Evolutionary conservation across 441 rosid genomes (phyloP).

Genomic region (Omphalea diandra): DNA sequence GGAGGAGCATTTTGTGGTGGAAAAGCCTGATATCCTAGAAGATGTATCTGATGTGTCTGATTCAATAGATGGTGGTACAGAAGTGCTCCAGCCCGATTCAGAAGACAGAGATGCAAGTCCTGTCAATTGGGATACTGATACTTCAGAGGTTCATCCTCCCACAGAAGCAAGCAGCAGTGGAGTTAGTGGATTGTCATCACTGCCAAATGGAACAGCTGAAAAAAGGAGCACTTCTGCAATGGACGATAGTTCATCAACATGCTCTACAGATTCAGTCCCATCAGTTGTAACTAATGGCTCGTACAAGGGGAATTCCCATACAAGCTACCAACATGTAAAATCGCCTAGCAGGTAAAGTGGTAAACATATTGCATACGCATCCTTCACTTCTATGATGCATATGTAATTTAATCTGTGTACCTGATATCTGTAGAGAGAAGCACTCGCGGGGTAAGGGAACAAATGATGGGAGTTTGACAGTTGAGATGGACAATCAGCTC

Average conservation of each 20-base stretch:
- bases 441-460: constrained; percentile 43
- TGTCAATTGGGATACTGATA: constrained; percentile 80
- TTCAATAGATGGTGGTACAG: constrained; percentile 61
- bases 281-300: constrained; percentile 70
- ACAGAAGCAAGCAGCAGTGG: constrained; percentile 58
- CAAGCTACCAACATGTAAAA: constrained; percentile 51
- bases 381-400: constrained; percentile 11
- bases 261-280: constrained; percentile 91
- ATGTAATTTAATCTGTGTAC: constrained; percentile 16
- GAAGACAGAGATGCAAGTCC: constrained; percentile 78
- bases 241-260: constrained; percentile 97
- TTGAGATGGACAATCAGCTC: constrained; percentile 52
- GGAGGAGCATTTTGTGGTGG: constrained; percentile 45
- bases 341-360: constrained; percentile 60
- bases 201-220: constrained; percentile 59
- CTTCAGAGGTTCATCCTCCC: constrained; percentile 70
- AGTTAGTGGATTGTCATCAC: constrained; percentile 50
- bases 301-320: constrained; percentile 48
- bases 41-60: constrained; percentile 76
- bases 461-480: constrained; percentile 43
- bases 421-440: constrained; percentile 53
- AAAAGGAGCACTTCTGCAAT: constrained; percentile 53
- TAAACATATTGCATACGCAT: constrained; percentile 12
- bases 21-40: constrained; percentile 59
- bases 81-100: constrained; percentile 64